Evolutionary conservation across 306 rosid species (phyloP), one percentile per base, ranked within the genome.

Genomic region (Vachellia collinsii): DNA sequence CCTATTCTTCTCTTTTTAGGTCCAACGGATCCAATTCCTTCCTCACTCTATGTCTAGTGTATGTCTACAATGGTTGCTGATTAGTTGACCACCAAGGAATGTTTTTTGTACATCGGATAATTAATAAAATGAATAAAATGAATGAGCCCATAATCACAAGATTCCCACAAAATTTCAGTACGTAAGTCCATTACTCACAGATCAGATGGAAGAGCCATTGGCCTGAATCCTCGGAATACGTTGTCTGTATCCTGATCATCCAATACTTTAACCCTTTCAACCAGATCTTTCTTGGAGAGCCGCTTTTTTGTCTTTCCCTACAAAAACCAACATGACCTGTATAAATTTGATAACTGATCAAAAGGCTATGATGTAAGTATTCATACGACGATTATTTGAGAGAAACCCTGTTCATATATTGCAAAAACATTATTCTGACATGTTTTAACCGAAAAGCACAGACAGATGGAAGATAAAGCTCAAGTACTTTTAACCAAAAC

Each of bases 231-330:
- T 75, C 78, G 83, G 71, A 94, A 88, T 42, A 89, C 87, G 80
- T 82, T 87, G 80, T 88, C 93, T 23, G 85, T 84, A 79, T 84
- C 90, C 14, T 81, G 89, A 82, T 54, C 90, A 50, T 84, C 83
- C 66, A 91, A 81, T 61, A 88, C 82, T 78, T 86, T 90, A 75
- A 81, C 87, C 87, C 97, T 87, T 86, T 93, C 88, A 67, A 85
- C 73, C 59, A 91, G 87, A 76, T 74, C 97, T 51, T 88, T 91
- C 86, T 3, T 89, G 46, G 92, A 51, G 74, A 94, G 95, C 85
- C 94, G 88, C 86, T 73, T 91, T 83, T 87, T 90, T 81, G 87
- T 85, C 83, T 83, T 90, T 70, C 90, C 89, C 97, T 93, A 78
- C 71, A 87, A 64, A 56, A 77, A 87, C 53, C 81, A 77, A 48